Evolutionary conservation across 208 protist species (phyloP).

Genomic region (Willaertia magna): DNA sequence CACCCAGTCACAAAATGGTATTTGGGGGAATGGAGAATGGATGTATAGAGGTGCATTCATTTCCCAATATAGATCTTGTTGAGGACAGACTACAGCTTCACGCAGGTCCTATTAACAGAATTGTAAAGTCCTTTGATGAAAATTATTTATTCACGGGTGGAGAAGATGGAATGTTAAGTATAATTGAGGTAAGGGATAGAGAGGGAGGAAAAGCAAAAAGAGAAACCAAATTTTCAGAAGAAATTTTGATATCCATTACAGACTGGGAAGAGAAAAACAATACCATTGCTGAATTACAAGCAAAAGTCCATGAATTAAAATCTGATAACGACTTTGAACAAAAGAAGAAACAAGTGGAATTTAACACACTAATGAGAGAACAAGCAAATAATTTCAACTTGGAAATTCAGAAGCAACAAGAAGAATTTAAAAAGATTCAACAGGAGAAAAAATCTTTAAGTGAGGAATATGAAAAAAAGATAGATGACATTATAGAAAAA

Average conservation of each 20-base stretch:
- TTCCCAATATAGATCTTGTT: slow-evolving; percentile 55
- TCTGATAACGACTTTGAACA: slow-evolving; percentile 83
- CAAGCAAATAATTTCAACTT: slow-evolving; percentile 61
- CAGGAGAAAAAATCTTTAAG: not conserved
- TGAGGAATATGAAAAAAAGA: slow-evolving; percentile 69
- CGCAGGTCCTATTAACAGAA: slow-evolving; percentile 53
- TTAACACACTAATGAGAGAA: slow-evolving; percentile 75
- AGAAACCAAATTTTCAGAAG: slow-evolving; percentile 69
- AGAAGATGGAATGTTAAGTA: slow-evolving; percentile 74
- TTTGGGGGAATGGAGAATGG: slow-evolving; percentile 79
- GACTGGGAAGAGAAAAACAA: slow-evolving; percentile 71
- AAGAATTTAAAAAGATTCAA: slow-evolving; percentile 52
- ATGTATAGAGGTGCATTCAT: slow-evolving; percentile 67
- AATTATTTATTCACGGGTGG: slow-evolving; percentile 73
- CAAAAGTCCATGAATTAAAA: slow-evolving; percentile 72
- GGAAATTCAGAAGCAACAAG: slow-evolving; percentile 49
- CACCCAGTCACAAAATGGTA: slow-evolving; percentile 68
- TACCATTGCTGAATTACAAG: slow-evolving; percentile 42
- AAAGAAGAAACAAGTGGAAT: slow-evolving; percentile 70
- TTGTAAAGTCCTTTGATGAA: slow-evolving; percentile 75
- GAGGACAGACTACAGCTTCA: slow-evolving; percentile 74
- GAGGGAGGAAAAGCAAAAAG: slow-evolving; percentile 52
- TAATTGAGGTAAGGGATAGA: slow-evolving; percentile 71
- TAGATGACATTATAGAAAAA: slow-evolving; percentile 62
- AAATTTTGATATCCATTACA: slow-evolving; percentile 76